Evolutionary conservation across 2,329 filamentous ascomycete species (phyloP), one percentile per base, ranked within the genome.

Genomic region (Fusarium poae): DNA sequence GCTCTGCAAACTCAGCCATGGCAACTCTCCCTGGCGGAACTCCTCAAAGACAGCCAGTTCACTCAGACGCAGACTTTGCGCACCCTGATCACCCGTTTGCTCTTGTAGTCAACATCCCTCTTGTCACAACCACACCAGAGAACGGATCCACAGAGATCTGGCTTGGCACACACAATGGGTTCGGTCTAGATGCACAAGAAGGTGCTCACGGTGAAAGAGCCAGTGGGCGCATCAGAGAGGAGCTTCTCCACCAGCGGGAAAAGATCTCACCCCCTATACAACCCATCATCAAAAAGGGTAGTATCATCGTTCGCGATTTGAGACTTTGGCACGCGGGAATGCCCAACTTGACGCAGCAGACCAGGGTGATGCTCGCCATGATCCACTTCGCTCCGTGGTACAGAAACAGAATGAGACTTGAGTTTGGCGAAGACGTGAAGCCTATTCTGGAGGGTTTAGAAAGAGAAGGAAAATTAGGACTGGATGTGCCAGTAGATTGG

Each of bases 251-350:
- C 3, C 73, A 78, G 50, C 78, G 82, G 8, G 62, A 77, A 3
- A 57, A 70, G 5, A 68, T 78, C 3, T 75, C 81, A 9, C 79
- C 82, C 8, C 85, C 85, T 0, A 73, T 81, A 13, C 86, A 89
- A 70, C 85, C 86, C 0, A 57, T 76, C 4, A 81, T 88, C 1
- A 79, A 79, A 35, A 87, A 86, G 68, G 87, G 88, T 0, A 84
- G 85, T 39, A 73, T 90, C 23, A 80, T 89, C 35, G 72, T 91
- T 30, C 81, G 89, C 3, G 88, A 90, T 72, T 75, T 90, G 54
- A 78, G 88, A 25, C 81, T 89, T 7, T 91, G 88, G 88, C 88
- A 90, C 73, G 87, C 86, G 0, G 88, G 88, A 1, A 88, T 89
- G 84, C 87, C 87, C 2, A 90, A 90, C 68, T 71, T 76, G 42